A percentile compares a stretch with the other conserved stretches of the same genome.
These are phyloP conservation scores for Ogataea allantospora DNA, from an alignment of 805 yeast species.

Conservation along the genomic window DNA sequence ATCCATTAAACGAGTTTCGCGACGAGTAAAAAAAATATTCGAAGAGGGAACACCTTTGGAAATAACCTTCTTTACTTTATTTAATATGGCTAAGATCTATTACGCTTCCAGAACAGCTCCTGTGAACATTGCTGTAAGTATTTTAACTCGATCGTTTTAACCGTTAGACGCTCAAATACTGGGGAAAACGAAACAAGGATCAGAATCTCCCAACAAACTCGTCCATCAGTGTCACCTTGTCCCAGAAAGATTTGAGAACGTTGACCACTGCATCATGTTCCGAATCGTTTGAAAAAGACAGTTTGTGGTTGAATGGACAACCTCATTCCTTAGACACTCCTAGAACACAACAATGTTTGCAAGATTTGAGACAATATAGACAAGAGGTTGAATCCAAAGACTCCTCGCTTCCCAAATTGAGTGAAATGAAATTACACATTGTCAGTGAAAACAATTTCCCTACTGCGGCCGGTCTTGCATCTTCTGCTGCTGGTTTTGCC, in stretches of 20 bases:
- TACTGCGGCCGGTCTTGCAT: slow-evolving; percentile 97
- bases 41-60: slow-evolving; percentile 2
- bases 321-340: slow-evolving; percentile 66
- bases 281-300: slow-evolving; percentile 55
- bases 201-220: slow-evolving; percentile 95
- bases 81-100: slow-evolving; percentile 38
- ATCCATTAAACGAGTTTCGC: slow-evolving; percentile 1
- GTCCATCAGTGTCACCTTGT: slow-evolving; percentile 89
- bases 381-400: slow-evolving; percentile 56
- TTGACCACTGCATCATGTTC: slow-evolving; percentile 83
- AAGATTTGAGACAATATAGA: slow-evolving; percentile 71
- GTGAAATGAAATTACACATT: slow-evolving; percentile 67
- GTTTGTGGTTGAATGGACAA: slow-evolving; percentile 83
- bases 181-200: slow-evolving; percentile 94
- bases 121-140: slow-evolving; percentile 86
- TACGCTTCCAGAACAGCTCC: slow-evolving; percentile 92
- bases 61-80: background rate
- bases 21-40: slow-evolving; percentile 2
- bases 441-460: slow-evolving; percentile 97
- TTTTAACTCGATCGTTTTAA: background rate
- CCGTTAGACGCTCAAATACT: slow-evolving; percentile 79
- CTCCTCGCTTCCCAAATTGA: slow-evolving; percentile 54
- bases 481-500: slow-evolving; percentile 98
- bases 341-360: slow-evolving; percentile 69
- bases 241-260: slow-evolving; percentile 89